A percentile compares a stretch with the other conserved stretches of the same genome.
phyloP scores from a whole-genome alignment of 371 early-diverging fungal genomes.

The Zychaea mexicana region DNA sequence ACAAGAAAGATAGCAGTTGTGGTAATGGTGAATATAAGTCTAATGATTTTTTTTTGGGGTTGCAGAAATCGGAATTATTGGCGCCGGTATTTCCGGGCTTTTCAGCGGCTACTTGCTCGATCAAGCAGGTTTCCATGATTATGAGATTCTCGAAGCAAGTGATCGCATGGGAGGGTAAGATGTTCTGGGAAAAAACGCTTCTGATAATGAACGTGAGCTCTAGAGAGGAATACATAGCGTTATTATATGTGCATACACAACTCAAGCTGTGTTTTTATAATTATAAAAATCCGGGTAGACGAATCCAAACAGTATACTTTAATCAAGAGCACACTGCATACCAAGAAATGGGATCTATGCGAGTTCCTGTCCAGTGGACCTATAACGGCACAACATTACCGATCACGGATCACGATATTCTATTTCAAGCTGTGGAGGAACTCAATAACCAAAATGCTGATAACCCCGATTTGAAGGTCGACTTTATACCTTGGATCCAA shows the following conservation, averaged over 20 bases:
- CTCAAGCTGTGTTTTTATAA: neutral
- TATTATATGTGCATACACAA: neutral
- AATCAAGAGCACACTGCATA: constrained; percentile 25
- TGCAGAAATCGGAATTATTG: constrained; percentile 37
- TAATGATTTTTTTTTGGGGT: neutral
- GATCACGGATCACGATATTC: constrained; percentile 29
- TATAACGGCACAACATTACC: constrained; percentile 30
- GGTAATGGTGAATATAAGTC: too few species aligned
- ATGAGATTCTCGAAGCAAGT: constrained; percentile 35
- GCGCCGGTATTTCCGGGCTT: constrained; percentile 38
- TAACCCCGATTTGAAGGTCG: constrained; percentile 25
- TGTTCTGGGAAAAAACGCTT: too few species aligned
- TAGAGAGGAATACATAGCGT: neutral
- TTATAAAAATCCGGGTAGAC: constrained; percentile 18
- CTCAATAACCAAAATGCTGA: constrained; percentile 16
- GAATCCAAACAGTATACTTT: constrained; percentile 34
- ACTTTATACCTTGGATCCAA: constrained; percentile 35
- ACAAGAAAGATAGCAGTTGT: too few species aligned
- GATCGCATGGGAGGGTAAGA: constrained; percentile 32
- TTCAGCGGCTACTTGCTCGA: constrained; percentile 31
- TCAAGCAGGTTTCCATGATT: constrained; percentile 31
- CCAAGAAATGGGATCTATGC: constrained; percentile 42
- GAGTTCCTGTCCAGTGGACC: constrained; percentile 18
- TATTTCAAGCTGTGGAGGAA: constrained; percentile 30
- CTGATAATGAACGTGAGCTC: neutral